Evolutionary conservation across 306 rosid species (phyloP).

Genomic region (Castanea sativa): DNA sequence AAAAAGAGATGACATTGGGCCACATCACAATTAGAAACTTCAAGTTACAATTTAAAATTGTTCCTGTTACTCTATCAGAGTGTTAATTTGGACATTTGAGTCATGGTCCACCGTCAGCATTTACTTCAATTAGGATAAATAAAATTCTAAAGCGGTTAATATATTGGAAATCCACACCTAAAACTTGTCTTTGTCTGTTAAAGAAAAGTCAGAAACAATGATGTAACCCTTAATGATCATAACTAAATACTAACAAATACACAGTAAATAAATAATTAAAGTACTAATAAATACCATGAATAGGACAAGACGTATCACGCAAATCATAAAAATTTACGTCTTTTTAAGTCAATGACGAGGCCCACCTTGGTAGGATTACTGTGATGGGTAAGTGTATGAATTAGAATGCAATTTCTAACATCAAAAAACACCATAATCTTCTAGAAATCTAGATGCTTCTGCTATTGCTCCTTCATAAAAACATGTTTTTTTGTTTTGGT

Average conservation of each 20-base stretch:
- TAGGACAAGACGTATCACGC: slow-evolving; percentile 9
- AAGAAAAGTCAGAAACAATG: neutral
- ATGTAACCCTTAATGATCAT: neutral
- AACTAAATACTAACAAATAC: neutral
- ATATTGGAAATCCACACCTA: neutral
- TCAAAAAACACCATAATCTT: slow-evolving; percentile 11
- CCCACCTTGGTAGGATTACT: slow-evolving; percentile 33
- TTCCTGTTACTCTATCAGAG: neutral
- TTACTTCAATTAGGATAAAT: neutral
- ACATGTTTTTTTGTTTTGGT: slow-evolving; percentile 8
- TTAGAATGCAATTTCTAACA: slow-evolving; percentile 22
- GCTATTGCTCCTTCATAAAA: slow-evolving; percentile 25
- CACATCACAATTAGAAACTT: neutral
- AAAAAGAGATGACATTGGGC: neutral
- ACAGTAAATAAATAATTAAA: no score
- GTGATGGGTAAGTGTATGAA: slow-evolving; percentile 26
- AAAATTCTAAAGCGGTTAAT: neutral
- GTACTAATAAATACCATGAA: neutral
- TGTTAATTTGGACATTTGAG: neutral
- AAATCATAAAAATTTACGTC: slow-evolving; percentile 21
- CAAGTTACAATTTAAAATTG: neutral
- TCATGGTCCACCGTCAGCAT: neutral
- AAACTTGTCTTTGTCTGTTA: neutral
- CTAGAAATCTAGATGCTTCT: slow-evolving; percentile 25
- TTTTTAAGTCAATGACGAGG: slow-evolving; percentile 42